Evolutionary conservation across 805 yeast genomes (phyloP).

Genomic region (Wickerhamiella vanderwaltii): DNA sequence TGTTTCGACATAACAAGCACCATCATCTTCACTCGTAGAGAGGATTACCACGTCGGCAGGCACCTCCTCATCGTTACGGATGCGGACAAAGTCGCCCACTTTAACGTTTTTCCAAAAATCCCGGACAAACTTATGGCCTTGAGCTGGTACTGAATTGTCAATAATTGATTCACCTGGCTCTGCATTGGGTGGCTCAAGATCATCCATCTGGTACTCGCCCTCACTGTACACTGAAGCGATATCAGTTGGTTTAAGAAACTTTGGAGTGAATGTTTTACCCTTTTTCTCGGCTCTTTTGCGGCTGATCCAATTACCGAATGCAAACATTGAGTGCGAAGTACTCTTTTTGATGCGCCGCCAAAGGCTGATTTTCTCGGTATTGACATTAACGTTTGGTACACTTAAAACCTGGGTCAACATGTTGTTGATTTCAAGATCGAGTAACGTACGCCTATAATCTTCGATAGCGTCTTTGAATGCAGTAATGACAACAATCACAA

Average conservation of each 20-base stretch:
- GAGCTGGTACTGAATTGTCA: slow-evolving; percentile 15
- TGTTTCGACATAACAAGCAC: slow-evolving; percentile 57
- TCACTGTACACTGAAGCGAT: neutral
- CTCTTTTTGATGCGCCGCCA: slow-evolving; percentile 64
- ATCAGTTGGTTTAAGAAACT: slow-evolving; percentile 1
- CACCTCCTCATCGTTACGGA: slow-evolving; percentile 58
- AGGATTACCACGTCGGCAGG: slow-evolving; percentile 66
- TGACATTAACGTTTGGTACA: slow-evolving; percentile 45
- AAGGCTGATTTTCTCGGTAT: slow-evolving; percentile 38
- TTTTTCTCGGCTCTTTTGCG: slow-evolving; percentile 11
- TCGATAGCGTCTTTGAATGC: slow-evolving; percentile 70
- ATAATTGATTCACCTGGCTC: slow-evolving; percentile 2
- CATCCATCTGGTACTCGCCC: slow-evolving; percentile 9
- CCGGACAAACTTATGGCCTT: slow-evolving; percentile 33
- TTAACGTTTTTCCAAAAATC: slow-evolving; percentile 59
- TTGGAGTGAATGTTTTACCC: slow-evolving; percentile 6
- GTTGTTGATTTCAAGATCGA: slow-evolving; percentile 59
- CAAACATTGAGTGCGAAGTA: slow-evolving; percentile 16
- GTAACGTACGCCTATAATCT: slow-evolving; percentile 52
- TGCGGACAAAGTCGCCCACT: slow-evolving; percentile 62
- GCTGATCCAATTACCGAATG: slow-evolving; percentile 14
- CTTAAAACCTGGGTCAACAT: slow-evolving; percentile 50
- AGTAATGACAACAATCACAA: slow-evolving; percentile 63
- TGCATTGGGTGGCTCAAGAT: slow-evolving; percentile 1
- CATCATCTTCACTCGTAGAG: slow-evolving; percentile 59